These are phyloP conservation scores for Chrysanthemum lavandulifolium DNA, from an alignment of 129 eudicot species.

Conservation along the genomic window DNA sequence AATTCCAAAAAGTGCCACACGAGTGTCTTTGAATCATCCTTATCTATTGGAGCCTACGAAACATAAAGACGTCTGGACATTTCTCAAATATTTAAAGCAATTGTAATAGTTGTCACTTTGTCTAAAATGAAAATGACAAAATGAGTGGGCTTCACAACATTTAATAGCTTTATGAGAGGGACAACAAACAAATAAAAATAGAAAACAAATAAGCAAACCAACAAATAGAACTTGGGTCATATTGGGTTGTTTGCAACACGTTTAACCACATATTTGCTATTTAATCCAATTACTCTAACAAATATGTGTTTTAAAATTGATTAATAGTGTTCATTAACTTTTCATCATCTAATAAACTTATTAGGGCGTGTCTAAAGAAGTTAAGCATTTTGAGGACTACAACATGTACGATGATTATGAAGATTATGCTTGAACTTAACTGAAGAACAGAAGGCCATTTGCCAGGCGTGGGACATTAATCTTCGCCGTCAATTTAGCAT, in stretches of 20 bases:
- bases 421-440: no score
- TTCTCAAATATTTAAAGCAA: conserved; percentile 5
- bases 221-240: neutral
- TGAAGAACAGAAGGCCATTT: no score
- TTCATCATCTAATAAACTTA: no score
- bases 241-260: neutral
- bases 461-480: no score
- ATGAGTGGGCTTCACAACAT: conserved; percentile 22
- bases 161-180: conserved; percentile 12
- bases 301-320: no score
- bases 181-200: neutral
- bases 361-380: no score
- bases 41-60: conserved; percentile 29
- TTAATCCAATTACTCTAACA: no score
- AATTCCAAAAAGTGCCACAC: conserved; percentile 28
- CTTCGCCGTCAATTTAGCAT: no score
- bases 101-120: conserved; percentile 29
- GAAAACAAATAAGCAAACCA: neutral
- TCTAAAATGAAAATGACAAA: conserved; percentile 27
- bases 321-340: no score
- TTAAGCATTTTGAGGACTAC: no score
- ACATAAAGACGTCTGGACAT: conserved; percentile 11
- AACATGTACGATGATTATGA: no score
- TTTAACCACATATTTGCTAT: no score
- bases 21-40: conserved; percentile 24